Evolutionary conservation across 495 filamentous ascomycete species (phyloP).

Genomic region (Cenococcum geophilum): DNA sequence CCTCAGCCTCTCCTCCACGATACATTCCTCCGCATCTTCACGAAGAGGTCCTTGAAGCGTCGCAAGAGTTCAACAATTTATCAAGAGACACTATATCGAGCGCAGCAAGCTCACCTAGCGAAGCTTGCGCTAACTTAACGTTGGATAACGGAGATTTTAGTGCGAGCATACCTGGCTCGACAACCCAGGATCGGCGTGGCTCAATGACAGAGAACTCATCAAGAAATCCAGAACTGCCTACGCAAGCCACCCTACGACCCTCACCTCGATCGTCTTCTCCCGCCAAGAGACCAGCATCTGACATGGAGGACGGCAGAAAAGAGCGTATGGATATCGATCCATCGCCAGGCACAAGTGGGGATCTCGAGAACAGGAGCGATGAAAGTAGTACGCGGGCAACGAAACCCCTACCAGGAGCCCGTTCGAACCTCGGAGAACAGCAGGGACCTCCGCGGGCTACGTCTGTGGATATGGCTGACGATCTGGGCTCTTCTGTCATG

Average conservation of each 20-base stretch:
- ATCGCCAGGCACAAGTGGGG: conserved; percentile 15
- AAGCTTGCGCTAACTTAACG: conserved; percentile 65
- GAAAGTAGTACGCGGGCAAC: conserved; percentile 17
- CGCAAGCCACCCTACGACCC: conserved; percentile 6
- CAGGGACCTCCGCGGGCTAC: conserved; percentile 10
- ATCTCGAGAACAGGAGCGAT: conserved; percentile 7
- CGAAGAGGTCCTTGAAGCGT: conserved; percentile 47
- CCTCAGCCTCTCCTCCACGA: conserved; percentile 43
- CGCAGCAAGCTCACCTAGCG: conserved; percentile 60
- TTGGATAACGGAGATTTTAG: conserved; percentile 53
- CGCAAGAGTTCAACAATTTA: conserved; percentile 37
- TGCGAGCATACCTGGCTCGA: conserved; percentile 42
- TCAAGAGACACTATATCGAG: conserved; percentile 41
- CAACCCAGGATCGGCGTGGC: conserved; percentile 31
- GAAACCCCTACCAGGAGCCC: conserved; percentile 8
- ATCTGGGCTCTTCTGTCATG: background rate
- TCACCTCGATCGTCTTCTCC: conserved; percentile 47
- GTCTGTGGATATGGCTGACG: conserved; percentile 31
- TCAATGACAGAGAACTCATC: conserved; percentile 39
- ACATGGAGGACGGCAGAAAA: conserved; percentile 41
- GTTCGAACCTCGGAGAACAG: conserved; percentile 7
- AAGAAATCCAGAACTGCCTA: conserved; percentile 5
- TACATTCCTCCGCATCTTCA: conserved; percentile 59
- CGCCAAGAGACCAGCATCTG: conserved; percentile 49
- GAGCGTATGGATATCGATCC: conserved; percentile 38